Percentiles rank a stretch among this genome's conserved stretches.
These are phyloP conservation scores for Cynanchum wilfordii DNA, from an alignment of 257 asterid genomes.

Conservation along the genomic window DNA sequence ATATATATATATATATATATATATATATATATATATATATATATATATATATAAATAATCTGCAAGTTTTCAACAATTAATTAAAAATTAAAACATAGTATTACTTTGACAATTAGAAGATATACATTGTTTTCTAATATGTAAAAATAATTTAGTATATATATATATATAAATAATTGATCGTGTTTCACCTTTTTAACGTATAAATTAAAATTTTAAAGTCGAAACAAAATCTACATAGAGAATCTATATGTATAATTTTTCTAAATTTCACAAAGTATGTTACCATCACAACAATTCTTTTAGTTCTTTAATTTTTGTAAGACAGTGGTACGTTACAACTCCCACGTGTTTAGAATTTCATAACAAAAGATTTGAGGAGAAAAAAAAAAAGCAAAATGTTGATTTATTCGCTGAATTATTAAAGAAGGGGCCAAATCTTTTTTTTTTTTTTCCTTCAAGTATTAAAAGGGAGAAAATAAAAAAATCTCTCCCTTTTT, in stretches of 20 bases:
- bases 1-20: too few species aligned
- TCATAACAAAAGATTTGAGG: neutral
- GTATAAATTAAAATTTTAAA: neutral
- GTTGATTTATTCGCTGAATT: slow-evolving; percentile 6
- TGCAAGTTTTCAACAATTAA: too few species aligned
- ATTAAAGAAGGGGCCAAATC: slow-evolving; percentile 5
- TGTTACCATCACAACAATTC: neutral
- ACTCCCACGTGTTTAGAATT: neutral
- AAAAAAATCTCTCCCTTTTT: neutral
- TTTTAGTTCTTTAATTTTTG: neutral
- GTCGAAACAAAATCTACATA: neutral
- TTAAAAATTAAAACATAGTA: neutral
- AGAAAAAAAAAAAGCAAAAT: neutral
- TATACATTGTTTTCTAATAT: neutral
- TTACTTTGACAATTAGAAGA: neutral
- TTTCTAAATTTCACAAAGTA: neutral
- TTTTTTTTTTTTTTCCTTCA: neutral
- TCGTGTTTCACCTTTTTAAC: neutral
- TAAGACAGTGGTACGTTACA: neutral
- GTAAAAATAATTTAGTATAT: neutral
- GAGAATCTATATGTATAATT: neutral
- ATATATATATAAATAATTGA: neutral
- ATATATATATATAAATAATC: too few species aligned
- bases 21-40: too few species aligned
- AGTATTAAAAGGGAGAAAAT: neutral